Evolutionary conservation across 176 grass and related monocot species (phyloP), one percentile per base, ranked within the genome.

Genomic region (Triticum timopheevii): DNA sequence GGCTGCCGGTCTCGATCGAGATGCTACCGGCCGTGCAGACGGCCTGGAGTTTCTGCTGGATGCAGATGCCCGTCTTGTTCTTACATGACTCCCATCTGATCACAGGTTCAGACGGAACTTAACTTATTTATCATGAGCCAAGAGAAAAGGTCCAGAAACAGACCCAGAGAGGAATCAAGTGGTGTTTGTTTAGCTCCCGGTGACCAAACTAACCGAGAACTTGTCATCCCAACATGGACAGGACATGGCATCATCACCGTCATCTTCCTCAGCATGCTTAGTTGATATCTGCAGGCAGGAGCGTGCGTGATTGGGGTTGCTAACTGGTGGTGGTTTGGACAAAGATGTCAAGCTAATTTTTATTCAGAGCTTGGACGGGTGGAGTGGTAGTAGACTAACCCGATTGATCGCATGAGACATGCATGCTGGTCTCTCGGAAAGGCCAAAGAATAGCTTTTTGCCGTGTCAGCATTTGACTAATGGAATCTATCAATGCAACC

Each of bases 391-490:
- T 58, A 58, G 54, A 67, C 73, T 22, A 68, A 36, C 45, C 69
- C 35, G 68, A 47, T 59, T 75, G 80, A 76, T 87, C 25, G 62
- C 45, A 20, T 42, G 86, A 88, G 27, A 73, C 45, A 69, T 77
- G 72, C 80, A 58, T 61, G 63, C 72, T 34, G 63, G 16, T 71
- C 74, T 35, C 52, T 69, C 52, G 75, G 70, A 88, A 84, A 70
- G 74, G 80, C 54, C 87, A 84, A 88, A 13, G 0, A 30, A 54
- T 38, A 40, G 81, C 75, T 79, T 84, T 88, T 79, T 71, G 65
- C 25, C 11, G 65, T 38, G 34, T 73, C 50, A 47, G 64, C 54
- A 28, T 84, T 73, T 79, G 65, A 80, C 87, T 84, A 69, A 52
- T 28, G 63, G 87, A 88, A 84, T 84, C 74, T 87, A 56, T 35